Percentiles rank a stretch among this genome's conserved stretches.
Evolutionary conservation across 805 yeast species (phyloP).

Genomic region (Ogataea neopini): DNA sequence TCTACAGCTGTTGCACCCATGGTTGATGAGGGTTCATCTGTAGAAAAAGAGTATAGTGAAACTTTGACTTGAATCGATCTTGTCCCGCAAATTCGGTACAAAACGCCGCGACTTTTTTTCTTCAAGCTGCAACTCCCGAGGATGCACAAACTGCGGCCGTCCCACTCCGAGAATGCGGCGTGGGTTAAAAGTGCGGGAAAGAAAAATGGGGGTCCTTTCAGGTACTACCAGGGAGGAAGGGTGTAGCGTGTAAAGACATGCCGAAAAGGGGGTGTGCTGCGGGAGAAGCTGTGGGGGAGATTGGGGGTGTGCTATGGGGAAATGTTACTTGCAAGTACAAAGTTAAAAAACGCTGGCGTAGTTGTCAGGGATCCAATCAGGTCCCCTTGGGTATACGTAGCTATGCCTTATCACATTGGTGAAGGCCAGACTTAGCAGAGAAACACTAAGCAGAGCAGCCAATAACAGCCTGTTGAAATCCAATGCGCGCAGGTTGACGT

Average conservation of each 20-base stretch:
- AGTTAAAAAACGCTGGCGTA: too few species aligned
- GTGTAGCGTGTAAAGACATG: too few species aligned
- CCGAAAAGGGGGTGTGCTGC: not conserved
- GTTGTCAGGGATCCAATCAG: too few species aligned
- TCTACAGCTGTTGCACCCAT: conserved; percentile 5
- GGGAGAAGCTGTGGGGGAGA: conserved; percentile 4
- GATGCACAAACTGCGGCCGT: conserved; percentile 2
- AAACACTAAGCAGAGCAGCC: not conserved
- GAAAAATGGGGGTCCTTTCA: not conserved
- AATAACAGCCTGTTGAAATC: not conserved
- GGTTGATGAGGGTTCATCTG: not conserved
- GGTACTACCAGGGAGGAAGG: not conserved
- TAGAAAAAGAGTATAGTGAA: not conserved
- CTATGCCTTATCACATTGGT: not conserved
- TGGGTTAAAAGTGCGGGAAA: not conserved
- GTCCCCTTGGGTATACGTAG: too few species aligned
- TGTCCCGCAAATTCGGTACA: not conserved
- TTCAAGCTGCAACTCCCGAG: conserved; percentile 1
- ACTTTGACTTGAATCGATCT: not conserved
- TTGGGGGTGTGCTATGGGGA: conserved; percentile 3
- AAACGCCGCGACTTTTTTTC: conserved; percentile 3
- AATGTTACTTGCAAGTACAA: too few species aligned
- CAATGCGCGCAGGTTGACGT: not conserved
- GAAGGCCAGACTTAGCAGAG: not conserved
- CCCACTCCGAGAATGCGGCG: conserved; percentile 5